These are phyloP conservation scores for Cyclostephanos invisitatus DNA, from an alignment of 108 stramenopile genomes.

Conservation along the genomic window DNA sequence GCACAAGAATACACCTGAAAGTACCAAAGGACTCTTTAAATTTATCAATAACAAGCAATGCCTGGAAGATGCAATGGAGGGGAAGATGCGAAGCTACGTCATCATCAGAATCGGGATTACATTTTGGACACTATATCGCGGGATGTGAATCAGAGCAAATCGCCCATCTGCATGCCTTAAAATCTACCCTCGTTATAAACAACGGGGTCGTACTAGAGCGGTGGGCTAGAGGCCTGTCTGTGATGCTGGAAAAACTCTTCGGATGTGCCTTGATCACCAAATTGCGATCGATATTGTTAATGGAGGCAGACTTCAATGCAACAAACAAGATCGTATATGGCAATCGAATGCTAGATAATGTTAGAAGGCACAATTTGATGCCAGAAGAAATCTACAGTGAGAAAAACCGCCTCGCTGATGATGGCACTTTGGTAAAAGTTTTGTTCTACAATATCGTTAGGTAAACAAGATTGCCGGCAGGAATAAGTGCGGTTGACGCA, in stretches of 20 bases:
- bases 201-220: background rate
- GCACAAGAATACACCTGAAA: background rate
- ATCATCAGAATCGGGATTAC: constrained; percentile 9
- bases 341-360: constrained; percentile 10
- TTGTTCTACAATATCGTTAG: background rate
- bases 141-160: background rate
- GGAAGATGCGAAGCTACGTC: background rate
- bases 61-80: constrained; percentile 1
- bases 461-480: background rate
- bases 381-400: constrained; percentile 39
- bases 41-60: background rate
- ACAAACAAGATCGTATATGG: constrained; percentile 23
- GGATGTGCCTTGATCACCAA: constrained; percentile 3
- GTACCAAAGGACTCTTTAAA: constrained; percentile 1
- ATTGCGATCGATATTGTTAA: constrained; percentile 8
- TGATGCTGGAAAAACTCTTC: constrained; percentile 1
- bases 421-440: constrained; percentile 6
- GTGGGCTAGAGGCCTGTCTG: background rate
- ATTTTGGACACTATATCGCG: constrained; percentile 3
- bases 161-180: background rate
- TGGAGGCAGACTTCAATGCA: constrained; percentile 23
- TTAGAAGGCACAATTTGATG: constrained; percentile 12
- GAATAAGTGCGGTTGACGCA: constrained; percentile 8
- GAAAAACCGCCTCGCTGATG: constrained; percentile 4
- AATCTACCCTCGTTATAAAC: background rate